Percentiles rank a stretch among this genome's conserved stretches.
Evolutionary conservation across 1,284 basidiomycete genomes (phyloP).

Genomic region (Coriolopsis trogii): DNA sequence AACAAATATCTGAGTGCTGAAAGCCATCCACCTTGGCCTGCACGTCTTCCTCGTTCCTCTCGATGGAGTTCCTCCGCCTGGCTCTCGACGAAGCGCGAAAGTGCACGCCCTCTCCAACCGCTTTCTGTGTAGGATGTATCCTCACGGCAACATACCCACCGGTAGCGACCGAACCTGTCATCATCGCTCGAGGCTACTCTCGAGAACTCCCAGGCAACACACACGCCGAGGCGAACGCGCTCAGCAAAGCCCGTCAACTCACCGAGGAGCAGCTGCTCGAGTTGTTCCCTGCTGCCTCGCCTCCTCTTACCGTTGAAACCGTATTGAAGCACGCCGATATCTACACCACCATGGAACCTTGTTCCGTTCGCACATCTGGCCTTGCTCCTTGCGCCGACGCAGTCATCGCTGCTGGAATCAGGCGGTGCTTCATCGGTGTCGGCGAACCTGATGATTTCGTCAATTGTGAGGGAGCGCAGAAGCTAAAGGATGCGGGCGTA

Average conservation of each 20-base stretch:
- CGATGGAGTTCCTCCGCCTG: conserved; percentile 52
- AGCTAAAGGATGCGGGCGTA: conserved; percentile 76
- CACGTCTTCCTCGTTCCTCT: background rate
- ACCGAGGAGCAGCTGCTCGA: conserved; percentile 44
- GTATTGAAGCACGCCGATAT: conserved; percentile 68
- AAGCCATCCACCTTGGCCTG: background rate
- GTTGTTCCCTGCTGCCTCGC: conserved; percentile 44
- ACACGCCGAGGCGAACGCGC: conserved; percentile 95
- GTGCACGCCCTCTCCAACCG: conserved; percentile 74
- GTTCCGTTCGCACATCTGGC: conserved; percentile 88
- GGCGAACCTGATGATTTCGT: conserved; percentile 97
- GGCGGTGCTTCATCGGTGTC: conserved; percentile 87
- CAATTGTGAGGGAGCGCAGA: conserved; percentile 84
- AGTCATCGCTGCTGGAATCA: conserved; percentile 74
- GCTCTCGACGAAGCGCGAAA: conserved; percentile 78
- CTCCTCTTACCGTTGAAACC: conserved; percentile 35
- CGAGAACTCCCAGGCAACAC: conserved; percentile 95
- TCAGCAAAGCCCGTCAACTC: conserved; percentile 69
- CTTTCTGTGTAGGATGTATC: conserved; percentile 95
- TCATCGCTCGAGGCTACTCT: conserved; percentile 87
- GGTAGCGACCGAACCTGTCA: conserved; percentile 41
- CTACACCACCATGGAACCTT: conserved; percentile 98
- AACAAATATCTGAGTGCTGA: no score
- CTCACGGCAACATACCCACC: conserved; percentile 57
- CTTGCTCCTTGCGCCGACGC: conserved; percentile 87